These are phyloP conservation scores for Xylaria venustula DNA, from an alignment of 495 filamentous ascomycete genomes.

Conservation along the genomic window DNA sequence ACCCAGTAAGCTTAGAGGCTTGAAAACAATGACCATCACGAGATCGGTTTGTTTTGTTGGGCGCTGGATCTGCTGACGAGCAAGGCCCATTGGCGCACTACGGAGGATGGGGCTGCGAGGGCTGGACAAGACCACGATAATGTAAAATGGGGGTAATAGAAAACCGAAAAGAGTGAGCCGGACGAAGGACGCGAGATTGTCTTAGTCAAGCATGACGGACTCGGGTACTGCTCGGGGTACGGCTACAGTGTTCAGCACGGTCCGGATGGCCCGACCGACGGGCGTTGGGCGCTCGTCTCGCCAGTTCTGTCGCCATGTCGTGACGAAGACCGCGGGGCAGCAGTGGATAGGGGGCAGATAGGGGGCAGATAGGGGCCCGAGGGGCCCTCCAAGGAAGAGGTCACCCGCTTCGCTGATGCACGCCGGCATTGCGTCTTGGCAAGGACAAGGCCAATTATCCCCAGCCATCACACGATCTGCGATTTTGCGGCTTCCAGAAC, in stretches of 20 bases:
- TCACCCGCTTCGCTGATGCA: slow-evolving; percentile 10
- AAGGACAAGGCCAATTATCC: slow-evolving; percentile 7
- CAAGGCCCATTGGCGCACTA: background rate
- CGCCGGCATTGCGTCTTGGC: slow-evolving; percentile 2
- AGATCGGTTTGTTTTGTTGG: slow-evolving; percentile 22
- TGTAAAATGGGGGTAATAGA: slow-evolving; percentile 36
- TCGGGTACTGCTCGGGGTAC: slow-evolving; percentile 3
- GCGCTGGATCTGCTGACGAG: slow-evolving; percentile 32
- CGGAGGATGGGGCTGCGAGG: slow-evolving; percentile 19
- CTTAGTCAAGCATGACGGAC: slow-evolving; percentile 16
- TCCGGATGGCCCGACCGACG: slow-evolving; percentile 9
- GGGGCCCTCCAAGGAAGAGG: slow-evolving; percentile 4
- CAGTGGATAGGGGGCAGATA: background rate
- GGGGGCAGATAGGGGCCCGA: too few species aligned
- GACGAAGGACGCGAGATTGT: slow-evolving; percentile 9
- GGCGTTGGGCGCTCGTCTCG: background rate
- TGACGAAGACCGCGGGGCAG: slow-evolving; percentile 13
- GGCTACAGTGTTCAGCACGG: slow-evolving; percentile 8
- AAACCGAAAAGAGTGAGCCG: slow-evolving; percentile 18
- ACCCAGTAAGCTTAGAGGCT: slow-evolving; percentile 6
- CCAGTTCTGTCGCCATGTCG: background rate
- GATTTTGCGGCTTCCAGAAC: slow-evolving; percentile 18
- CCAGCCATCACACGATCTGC: slow-evolving; percentile 16
- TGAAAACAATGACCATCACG: slow-evolving; percentile 29
- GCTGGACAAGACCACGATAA: slow-evolving; percentile 29